These are phyloP conservation scores for Microbotryum scabiosae DNA, from an alignment of 1,284 basidiomycete genomes.

Conservation along the genomic window DNA sequence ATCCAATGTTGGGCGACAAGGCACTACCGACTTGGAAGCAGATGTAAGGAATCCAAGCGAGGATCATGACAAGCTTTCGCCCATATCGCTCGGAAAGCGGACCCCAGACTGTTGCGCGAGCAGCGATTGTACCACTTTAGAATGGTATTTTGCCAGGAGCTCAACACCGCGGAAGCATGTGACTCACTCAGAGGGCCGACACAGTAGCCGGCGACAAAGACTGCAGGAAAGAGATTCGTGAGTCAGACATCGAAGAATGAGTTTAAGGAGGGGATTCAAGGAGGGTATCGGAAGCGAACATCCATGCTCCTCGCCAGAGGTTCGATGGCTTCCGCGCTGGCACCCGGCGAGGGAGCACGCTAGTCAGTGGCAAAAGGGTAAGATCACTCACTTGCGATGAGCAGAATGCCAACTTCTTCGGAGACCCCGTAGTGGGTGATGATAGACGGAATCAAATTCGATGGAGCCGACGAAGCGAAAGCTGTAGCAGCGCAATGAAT, in stretches of 20 bases:
- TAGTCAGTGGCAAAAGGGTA: neutral
- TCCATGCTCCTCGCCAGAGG: too few relatives aligned
- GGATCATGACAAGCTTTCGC: slow-evolving; percentile 56
- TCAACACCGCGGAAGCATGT: neutral
- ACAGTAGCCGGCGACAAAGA: slow-evolving; percentile 42
- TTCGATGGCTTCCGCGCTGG: too few relatives aligned
- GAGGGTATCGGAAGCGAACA: too few relatives aligned
- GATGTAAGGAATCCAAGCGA: slow-evolving; percentile 57
- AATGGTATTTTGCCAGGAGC: slow-evolving; percentile 11
- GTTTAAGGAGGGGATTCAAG: too few relatives aligned
- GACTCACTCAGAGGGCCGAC: slow-evolving; percentile 16
- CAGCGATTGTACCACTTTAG: neutral
- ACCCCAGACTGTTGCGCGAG: slow-evolving; percentile 34
- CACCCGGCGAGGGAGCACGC: neutral
- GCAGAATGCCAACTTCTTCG: slow-evolving; percentile 48
- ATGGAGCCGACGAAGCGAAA: slow-evolving; percentile 55
- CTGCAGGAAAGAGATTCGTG: neutral
- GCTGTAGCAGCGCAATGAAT: slow-evolving; percentile 33
- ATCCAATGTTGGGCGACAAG: slow-evolving; percentile 52
- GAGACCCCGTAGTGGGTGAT: slow-evolving; percentile 51
- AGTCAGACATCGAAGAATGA: neutral
- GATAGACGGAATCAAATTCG: slow-evolving; percentile 47
- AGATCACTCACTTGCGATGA: slow-evolving; percentile 41
- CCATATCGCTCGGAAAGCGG: slow-evolving; percentile 51
- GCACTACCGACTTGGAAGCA: slow-evolving; percentile 61